Conservation (phyloP, 1,284 basidiomycete species). For the Fistulinella staudtii region DNA sequence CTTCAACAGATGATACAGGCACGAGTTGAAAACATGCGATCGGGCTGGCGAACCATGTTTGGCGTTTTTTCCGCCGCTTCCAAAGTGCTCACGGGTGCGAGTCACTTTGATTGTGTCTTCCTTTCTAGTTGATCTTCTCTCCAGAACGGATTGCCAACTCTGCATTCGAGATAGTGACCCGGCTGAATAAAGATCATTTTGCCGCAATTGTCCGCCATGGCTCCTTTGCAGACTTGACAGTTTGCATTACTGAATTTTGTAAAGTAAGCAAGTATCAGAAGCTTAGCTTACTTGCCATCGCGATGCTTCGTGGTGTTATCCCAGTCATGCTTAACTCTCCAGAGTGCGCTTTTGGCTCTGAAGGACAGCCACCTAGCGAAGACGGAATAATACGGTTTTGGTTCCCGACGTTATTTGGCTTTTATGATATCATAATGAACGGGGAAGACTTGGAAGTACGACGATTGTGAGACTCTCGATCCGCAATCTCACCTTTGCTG, state of each 20-base stretch:
- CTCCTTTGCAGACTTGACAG: conserved; percentile 92
- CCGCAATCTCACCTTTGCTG: neutral
- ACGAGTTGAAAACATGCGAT: conserved; percentile 91
- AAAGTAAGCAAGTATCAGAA: conserved; percentile 99
- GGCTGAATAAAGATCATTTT: conserved; percentile 90
- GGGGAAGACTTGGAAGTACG: conserved; percentile 98
- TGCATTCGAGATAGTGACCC: conserved; percentile 94
- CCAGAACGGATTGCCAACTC: conserved; percentile 88
- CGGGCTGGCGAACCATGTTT: conserved; percentile 99
- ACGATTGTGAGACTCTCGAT: conserved; percentile 64
- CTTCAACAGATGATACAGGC: conserved; percentile 99
- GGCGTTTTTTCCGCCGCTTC: conserved; percentile 96
- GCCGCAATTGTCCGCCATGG: conserved; percentile 87
- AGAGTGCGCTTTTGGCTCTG: conserved; percentile 65
- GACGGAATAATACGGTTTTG: conserved; percentile 85
- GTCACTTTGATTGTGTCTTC: neutral
- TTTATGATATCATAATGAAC: conserved; percentile 99
- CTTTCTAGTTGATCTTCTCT: conserved; percentile 4
- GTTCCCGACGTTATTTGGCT: conserved; percentile 95
- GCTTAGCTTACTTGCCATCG: conserved; percentile 93
- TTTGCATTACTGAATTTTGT: conserved; percentile 98
- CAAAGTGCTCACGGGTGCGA: conserved; percentile 81
- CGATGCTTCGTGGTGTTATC: conserved; percentile 90
- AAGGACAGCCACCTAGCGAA: conserved; percentile 36
- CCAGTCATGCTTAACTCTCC: conserved; percentile 87